phyloP scores from a whole-genome alignment of 2,329 filamentous ascomycete species.

The Alternaria postmessia region DNA sequence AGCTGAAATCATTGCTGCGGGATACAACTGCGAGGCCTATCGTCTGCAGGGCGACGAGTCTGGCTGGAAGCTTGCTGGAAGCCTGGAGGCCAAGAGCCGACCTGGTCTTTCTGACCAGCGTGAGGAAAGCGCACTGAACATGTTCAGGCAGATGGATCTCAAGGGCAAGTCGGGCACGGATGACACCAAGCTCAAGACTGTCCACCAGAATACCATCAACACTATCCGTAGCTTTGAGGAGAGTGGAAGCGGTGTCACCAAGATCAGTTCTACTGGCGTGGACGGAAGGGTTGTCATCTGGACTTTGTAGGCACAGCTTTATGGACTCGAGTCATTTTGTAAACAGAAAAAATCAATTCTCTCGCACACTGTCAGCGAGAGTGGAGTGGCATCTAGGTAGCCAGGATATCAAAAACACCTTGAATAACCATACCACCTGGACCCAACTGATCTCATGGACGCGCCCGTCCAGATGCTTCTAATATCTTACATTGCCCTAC shows the following conservation, averaged over 20 bases:
- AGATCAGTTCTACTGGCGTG: conserved; percentile 75
- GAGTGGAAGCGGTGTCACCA: conserved; percentile 69
- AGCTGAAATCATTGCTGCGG: conserved; percentile 91
- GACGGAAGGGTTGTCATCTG: conserved; percentile 60
- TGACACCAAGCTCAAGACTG: conserved; percentile 92
- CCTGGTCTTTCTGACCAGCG: conserved; percentile 68
- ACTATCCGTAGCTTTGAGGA: conserved; percentile 80
- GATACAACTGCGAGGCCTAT: conserved; percentile 88
- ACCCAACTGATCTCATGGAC: background rate
- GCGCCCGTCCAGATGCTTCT: background rate
- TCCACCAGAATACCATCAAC: conserved; percentile 95
- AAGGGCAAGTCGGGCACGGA: conserved; percentile 80
- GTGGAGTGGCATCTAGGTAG: conserved; percentile 17
- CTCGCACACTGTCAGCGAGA: conserved; percentile 23
- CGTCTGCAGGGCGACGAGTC: conserved; percentile 79
- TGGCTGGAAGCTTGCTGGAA: conserved; percentile 85
- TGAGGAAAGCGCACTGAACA: conserved; percentile 94
- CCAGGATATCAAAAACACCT: conserved; percentile 10
- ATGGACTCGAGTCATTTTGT: background rate
- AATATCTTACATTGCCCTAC: conserved; percentile 4
- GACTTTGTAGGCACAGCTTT: conserved; percentile 48
- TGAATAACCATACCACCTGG: background rate
- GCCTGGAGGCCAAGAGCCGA: conserved; percentile 76
- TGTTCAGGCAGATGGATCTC: conserved; percentile 99
- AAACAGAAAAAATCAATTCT: conserved; percentile 3